Base-by-base conservation (phyloP, 2,329 filamentous ascomycete genomes). In the Conoideocrella luteorostrata region DNA sequence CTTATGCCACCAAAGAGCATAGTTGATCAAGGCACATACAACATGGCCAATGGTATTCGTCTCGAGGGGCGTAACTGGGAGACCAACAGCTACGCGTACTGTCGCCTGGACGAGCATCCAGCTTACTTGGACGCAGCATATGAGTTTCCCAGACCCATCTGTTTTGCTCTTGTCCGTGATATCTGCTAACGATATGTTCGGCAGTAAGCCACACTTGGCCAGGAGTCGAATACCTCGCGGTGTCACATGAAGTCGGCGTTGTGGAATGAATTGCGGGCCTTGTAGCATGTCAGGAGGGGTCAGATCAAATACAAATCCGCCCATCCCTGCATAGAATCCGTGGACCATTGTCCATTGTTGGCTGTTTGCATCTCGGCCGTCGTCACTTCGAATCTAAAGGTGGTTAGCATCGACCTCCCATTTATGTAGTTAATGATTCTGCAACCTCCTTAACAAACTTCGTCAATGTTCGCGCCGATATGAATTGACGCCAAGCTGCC, bases 61-160 rank as follows among this genome's bases (percentile, higher is more conserved):
- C 41, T 68, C 63, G 10, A 67, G 54, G 6, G 64, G 53, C 1
- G 59, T 61, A 10, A 69, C 45, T 0, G 66, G 62, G 1, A 67
- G 48, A 5, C 49, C 47, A 13, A 57, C 47, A 2, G 52, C 51
- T 12, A 56, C 45, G 1, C 66, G 57, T 2, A 56, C 57, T 17
- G 66, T 47, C 26, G 50, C 51, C 35, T 68, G 62, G n/a, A n/a
- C 3, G 65, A 33, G 3, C 45, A 68, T 62, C 65, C 66, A 69
- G 12, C 47, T 47, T 1, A 58, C 61, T 47, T 70, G 67, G 11
- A 65, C 15, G 35, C 56, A 57, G n/a, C 61, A 60, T 10, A 69
- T 49, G 1, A 52, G 40, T 47, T 66, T 66, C 22, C 57, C 56
- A 32, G 62, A 55, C 5, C 47, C 47, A 43, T 65, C 58, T 13